Percentiles rank a stretch among this genome's conserved stretches.
Conservation (phyloP, 176 grass and related monocot species). For the Triticum timopheevii region DNA sequence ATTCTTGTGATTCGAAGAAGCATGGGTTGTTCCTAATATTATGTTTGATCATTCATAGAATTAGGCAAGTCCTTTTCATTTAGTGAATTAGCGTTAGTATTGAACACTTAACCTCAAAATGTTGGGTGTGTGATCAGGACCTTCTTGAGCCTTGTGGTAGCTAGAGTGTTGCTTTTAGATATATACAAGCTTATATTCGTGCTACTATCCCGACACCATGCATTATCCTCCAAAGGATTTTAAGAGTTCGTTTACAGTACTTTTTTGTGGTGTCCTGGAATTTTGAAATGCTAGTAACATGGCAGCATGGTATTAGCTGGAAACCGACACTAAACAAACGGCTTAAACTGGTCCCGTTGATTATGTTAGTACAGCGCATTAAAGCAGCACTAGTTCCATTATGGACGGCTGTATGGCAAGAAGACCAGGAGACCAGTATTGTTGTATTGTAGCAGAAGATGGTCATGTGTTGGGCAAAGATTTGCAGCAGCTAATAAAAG, state of each 20-base stretch:
- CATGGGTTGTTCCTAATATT: neutral
- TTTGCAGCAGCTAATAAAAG: no score
- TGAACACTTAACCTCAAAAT: neutral
- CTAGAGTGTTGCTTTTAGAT: no score
- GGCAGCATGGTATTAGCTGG: neutral
- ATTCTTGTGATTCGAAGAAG: neutral
- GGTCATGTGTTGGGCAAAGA: no score
- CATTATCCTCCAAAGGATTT: neutral
- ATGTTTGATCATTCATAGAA: neutral
- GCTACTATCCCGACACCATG: neutral
- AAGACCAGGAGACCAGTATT: no score
- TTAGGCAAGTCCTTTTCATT: neutral
- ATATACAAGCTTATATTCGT: neutral
- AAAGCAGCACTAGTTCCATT: no score
- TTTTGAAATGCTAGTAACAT: conserved; percentile 4
- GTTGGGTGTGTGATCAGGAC: neutral
- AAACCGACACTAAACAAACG: neutral
- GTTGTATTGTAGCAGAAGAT: no score
- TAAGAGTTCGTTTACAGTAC: neutral
- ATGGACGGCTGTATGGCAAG: no score
- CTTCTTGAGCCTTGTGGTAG: neutral
- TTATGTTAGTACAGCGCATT: no score
- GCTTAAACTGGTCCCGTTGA: neutral
- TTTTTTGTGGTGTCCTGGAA: neutral
- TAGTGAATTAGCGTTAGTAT: neutral